phyloP scores from a whole-genome alignment of 1,284 basidiomycete species.

The Meripilus lineatus region DNA sequence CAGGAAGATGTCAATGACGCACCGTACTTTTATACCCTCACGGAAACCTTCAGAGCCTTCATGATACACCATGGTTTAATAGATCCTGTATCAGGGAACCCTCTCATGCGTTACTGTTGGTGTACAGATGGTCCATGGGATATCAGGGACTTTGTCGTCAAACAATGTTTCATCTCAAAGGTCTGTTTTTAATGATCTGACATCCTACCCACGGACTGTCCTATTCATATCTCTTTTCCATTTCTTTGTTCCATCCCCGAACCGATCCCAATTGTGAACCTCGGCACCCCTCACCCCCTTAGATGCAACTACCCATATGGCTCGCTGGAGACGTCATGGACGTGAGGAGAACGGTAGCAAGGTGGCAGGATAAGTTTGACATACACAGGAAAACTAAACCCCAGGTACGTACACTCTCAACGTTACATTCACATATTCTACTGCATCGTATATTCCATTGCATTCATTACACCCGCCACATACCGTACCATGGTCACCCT shows the following conservation, averaged over 20 bases:
- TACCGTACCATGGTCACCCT: no score
- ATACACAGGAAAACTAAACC: constrained; percentile 19
- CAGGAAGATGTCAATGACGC: constrained; percentile 74
- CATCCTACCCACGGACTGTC: constrained; percentile 3
- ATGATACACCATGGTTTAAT: constrained; percentile 63
- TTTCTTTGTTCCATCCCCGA: no score
- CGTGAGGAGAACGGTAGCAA: constrained; percentile 54
- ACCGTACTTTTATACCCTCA: constrained; percentile 70
- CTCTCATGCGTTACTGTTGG: constrained; percentile 64
- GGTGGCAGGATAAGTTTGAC: constrained; percentile 31
- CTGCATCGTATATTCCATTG: no score
- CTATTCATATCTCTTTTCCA: background rate
- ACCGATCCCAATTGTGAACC: background rate
- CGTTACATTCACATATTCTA: no score
- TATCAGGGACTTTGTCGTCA: constrained; percentile 79
- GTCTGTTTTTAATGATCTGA: constrained; percentile 32
- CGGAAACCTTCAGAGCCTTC: constrained; percentile 63
- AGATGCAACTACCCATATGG: constrained; percentile 70
- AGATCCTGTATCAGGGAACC: constrained; percentile 49
- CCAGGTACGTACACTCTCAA: constrained; percentile 7
- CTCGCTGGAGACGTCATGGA: constrained; percentile 66
- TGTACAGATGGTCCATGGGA: constrained; percentile 82
- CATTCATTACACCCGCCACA: no score
- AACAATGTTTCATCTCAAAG: constrained; percentile 83
- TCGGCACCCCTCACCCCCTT: constrained; percentile 9